phyloP scores from a whole-genome alignment of 345 rosid species.

The Microcos paniculata region DNA sequence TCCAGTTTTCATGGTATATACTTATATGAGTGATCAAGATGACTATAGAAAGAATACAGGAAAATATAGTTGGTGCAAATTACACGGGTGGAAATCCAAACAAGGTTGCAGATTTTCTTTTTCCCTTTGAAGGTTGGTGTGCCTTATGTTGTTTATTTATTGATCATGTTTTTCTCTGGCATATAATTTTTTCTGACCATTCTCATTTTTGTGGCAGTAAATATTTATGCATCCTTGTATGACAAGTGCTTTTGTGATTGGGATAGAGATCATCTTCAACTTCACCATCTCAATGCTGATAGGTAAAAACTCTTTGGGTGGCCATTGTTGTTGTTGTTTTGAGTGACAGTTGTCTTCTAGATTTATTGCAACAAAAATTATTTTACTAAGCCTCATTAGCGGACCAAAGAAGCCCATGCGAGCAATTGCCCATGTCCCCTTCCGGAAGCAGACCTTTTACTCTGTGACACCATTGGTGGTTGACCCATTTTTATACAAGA shows the following conservation, averaged over 20 bases:
- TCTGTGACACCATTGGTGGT: neutral
- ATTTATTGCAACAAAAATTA: neutral
- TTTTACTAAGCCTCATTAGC: neutral
- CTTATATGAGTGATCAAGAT: slow-evolving; percentile 18
- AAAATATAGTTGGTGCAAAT: slow-evolving; percentile 8
- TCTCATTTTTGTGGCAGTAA: slow-evolving; percentile 23
- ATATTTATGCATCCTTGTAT: slow-evolving; percentile 12
- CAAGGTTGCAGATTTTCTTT: neutral
- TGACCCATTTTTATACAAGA: neutral
- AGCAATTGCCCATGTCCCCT: no score
- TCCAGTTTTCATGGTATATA: slow-evolving; percentile 9
- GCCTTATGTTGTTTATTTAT: neutral
- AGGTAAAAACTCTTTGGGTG: slow-evolving; percentile 10
- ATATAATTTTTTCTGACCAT: slow-evolving; percentile 1
- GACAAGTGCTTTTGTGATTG: slow-evolving; percentile 3
- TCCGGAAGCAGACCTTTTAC: neutral
- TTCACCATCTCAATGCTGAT: slow-evolving; percentile 15
- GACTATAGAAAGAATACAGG: slow-evolving; percentile 28
- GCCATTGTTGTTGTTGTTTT: neutral
- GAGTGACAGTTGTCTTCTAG: neutral
- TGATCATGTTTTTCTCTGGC: neutral
- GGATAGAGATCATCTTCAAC: slow-evolving; percentile 1
- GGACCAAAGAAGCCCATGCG: neutral
- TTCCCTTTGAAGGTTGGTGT: slow-evolving; percentile 25
- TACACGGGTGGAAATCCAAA: neutral